Conservation (phyloP, 176 grass and related monocot species). For the Cymbopogon citratus region DNA sequence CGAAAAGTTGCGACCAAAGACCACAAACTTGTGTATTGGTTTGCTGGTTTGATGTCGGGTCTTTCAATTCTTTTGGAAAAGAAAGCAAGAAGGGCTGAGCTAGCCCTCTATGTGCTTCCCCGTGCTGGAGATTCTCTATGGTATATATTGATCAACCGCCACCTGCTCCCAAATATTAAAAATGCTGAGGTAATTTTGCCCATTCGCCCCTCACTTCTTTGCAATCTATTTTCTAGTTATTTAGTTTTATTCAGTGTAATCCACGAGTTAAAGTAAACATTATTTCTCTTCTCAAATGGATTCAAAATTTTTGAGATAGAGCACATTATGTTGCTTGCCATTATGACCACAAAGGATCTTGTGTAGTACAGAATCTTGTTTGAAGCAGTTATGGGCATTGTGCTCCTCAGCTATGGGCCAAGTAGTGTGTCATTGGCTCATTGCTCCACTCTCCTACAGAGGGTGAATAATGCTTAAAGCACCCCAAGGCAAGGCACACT, state of each 20-base stretch:
- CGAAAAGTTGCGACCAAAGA: slow-evolving; percentile 86
- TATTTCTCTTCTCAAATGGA: neutral
- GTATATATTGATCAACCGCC: slow-evolving; percentile 88
- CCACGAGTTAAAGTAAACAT: neutral
- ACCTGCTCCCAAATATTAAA: slow-evolving; percentile 78
- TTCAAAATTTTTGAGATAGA: neutral
- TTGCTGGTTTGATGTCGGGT: slow-evolving; percentile 79
- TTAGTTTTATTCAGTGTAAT: neutral
- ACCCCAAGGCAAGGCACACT: neutral
- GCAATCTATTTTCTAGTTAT: slow-evolving; percentile 12
- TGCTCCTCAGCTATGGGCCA: neutral
- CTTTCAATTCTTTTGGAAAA: slow-evolving; percentile 94
- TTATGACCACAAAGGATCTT: neutral
- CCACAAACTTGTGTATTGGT: slow-evolving; percentile 92
- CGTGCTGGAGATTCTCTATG: slow-evolving; percentile 92
- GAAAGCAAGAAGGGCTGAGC: slow-evolving; percentile 85
- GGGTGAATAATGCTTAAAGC: neutral
- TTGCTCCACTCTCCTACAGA: neutral
- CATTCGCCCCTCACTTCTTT: neutral
- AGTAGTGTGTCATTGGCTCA: neutral
- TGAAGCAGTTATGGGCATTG: neutral
- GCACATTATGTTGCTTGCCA: neutral
- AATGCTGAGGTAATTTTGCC: slow-evolving; percentile 76
- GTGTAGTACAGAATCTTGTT: neutral
- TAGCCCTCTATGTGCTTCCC: slow-evolving; percentile 93